Evolutionary conservation across 768 basidiomycete species (phyloP).

Genomic region (Russula compacta): DNA sequence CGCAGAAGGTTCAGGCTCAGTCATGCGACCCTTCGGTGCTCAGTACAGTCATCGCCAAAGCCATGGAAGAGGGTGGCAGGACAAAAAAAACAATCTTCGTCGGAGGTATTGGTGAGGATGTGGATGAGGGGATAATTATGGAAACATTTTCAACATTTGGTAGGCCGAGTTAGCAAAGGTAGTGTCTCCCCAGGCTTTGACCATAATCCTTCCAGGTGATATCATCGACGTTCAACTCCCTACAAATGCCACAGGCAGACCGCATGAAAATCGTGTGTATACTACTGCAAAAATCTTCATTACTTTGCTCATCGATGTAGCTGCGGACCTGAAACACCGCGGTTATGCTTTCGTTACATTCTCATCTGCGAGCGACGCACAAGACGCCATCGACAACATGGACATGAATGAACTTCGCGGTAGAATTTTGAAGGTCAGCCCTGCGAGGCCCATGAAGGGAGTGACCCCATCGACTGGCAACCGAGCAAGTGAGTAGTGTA

Average conservation of each 20-base stretch:
- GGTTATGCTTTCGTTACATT: conserved; percentile 94
- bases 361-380: conserved; percentile 69
- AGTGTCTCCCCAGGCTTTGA: background rate
- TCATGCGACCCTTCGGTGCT: background rate
- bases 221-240: conserved; percentile 89
- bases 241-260: conserved; percentile 61
- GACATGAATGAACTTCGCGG: conserved; percentile 85
- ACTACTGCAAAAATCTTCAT: background rate
- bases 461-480: conserved; percentile 54
- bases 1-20: too few species aligned
- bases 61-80: conserved; percentile 77
- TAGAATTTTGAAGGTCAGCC: conserved; percentile 69
- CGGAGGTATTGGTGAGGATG: conserved; percentile 75
- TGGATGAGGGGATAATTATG: conserved; percentile 69
- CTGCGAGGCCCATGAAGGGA: conserved; percentile 76
- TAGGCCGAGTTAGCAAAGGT: conserved; percentile 28
- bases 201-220: conserved; percentile 49
- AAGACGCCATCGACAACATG: conserved; percentile 99
- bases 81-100: conserved; percentile 82
- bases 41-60: background rate
- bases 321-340: conserved; percentile 67
- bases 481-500: conserved; percentile 54
- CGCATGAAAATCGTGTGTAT: conserved; percentile 47
- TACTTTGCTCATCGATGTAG: conserved; percentile 4
- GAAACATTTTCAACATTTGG: conserved; percentile 85